Evolutionary conservation across 1,139 yeast genomes (phyloP), one percentile per base, ranked within the genome.

Genomic region (Geotrichum fermentans): DNA sequence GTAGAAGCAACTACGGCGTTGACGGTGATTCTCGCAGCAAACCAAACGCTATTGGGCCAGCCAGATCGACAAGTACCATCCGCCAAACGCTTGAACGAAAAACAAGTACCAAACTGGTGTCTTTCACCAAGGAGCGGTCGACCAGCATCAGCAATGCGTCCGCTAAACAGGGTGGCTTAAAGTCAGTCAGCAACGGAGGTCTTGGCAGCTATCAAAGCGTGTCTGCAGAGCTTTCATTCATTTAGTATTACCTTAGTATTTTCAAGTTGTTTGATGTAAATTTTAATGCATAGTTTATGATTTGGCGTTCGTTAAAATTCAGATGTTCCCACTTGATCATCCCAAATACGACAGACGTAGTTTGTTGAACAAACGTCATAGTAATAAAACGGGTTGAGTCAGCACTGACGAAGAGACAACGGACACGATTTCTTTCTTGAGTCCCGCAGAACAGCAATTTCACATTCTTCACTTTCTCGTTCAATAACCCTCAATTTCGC

Each of bases 1-100:
- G 40, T 17, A 44, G 43, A 30, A 43, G 51, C 14, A 50, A 42
- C 20, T 49, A 50, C 24, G 41, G 47, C 20, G 28, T 10, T 1
- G 40, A 40, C 37, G 44, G 47, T 21, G 45, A 24, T 24, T 24
- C 22, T 30, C 40, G 39, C 29, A 36, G 42, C 30, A 18, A 29
- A 13, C 36, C 40, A 26, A 43, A 18, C 17, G 29, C 10, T 6
- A 24, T 24, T 10, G 10, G 28, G 10, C 28, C 28, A 6, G 6
- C 28, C 10, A 10, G 28, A n/a, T n/a, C n/a, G n/a, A 26, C 22
- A 8, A 28, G 33, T 20, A 8, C 20, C n/a, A 34, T 10, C 36
- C 22, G 11, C 17, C 28, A 17, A 2, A 17, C 40, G 11, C 40
- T 42, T 8, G 21, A 28, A 14, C 45, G 28, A 13, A 24, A 11